These are phyloP conservation scores for Vigna reflexopilosa DNA, from an alignment of 306 rosid species.

Conservation along the genomic window DNA sequence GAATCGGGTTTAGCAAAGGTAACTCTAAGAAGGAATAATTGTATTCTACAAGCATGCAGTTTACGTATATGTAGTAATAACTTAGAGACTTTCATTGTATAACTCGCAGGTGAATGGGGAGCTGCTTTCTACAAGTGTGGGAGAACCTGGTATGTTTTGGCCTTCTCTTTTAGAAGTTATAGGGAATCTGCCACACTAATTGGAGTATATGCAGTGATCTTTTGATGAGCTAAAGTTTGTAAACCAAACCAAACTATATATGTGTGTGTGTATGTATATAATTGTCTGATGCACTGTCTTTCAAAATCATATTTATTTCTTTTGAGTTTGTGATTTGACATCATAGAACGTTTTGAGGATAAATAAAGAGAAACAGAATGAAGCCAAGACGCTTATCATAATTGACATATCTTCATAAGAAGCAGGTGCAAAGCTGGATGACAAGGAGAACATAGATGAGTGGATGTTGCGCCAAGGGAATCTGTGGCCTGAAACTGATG, in stretches of 20 bases:
- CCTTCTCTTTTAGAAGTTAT: conserved; percentile 18
- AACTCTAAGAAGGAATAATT: conserved; percentile 12
- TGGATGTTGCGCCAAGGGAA: conserved; percentile 89
- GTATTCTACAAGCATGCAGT: background rate
- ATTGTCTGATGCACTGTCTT: background rate
- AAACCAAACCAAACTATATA: background rate
- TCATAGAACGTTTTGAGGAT: background rate
- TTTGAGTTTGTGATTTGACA: conserved; percentile 8
- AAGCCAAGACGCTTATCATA: conserved; percentile 8
- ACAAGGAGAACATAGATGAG: conserved; percentile 80
- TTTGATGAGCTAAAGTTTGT: background rate
- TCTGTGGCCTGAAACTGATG: conserved; percentile 74
- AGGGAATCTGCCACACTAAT: background rate
- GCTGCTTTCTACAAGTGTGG: conserved; percentile 58
- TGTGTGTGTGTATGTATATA: background rate
- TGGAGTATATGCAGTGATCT: background rate
- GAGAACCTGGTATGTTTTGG: conserved; percentile 55
- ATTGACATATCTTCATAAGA: conserved; percentile 28
- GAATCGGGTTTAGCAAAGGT: conserved; percentile 45
- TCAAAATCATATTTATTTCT: background rate
- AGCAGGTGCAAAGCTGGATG: conserved; percentile 76
- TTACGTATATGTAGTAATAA: background rate
- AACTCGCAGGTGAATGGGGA: conserved; percentile 77
- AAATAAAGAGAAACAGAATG: conserved; percentile 5
- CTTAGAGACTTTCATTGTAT: conserved; percentile 9